Base-by-base conservation (phyloP, 768 basidiomycete species). In the Pisolithus sp. region DNA sequence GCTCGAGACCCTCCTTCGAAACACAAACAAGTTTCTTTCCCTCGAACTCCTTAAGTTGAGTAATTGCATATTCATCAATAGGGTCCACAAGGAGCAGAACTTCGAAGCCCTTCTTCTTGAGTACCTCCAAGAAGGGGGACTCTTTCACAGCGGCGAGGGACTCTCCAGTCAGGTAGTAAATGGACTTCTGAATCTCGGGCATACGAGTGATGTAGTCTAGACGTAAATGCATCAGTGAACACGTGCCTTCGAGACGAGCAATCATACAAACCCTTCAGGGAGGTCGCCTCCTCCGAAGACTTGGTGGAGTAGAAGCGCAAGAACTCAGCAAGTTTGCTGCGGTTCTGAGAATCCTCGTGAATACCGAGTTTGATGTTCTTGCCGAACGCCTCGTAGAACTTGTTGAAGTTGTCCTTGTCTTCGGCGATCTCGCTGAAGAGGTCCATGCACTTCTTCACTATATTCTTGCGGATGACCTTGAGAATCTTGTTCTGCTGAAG, bases 401-500 rank as follows among this genome's bases (percentile, higher is more conserved):
- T 95, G 72, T 62, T 68, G 70, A 91, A 93, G 80, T 89, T 97
- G 75, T 99, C 96, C 82, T 98, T 98, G 82, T 99, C 96, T 80
- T 99, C 95, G 34, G 94, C 86, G 57, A 98, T 95, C 80, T 99
- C 96, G 62, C 71, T 77, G 78, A 99, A 82, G 62, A 97, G 73
- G 67, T 98, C 95, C 74, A 98, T 71, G 68, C 89, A 86, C 79
- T 97, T 97, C 85, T 93, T 98, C 72, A 98, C 94, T 50, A 98
- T 82, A 79, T 97, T 96, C 84, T 97, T 96, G 72, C 93, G 90
- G 70, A 95, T 94, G 71, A 96, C 93, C 80, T 98, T 99, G 63
- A 99, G 87, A 62, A 99, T 99, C 85, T 98, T 99, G 83, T 98
- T 98, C 69, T 98, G 96, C 73, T 99, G 96, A 51, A 99, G 85